Evolutionary conservation across 202 grass and related monocot genomes (phyloP), one percentile per base, ranked within the genome.

Genomic region (Brachypodium distachyon): DNA sequence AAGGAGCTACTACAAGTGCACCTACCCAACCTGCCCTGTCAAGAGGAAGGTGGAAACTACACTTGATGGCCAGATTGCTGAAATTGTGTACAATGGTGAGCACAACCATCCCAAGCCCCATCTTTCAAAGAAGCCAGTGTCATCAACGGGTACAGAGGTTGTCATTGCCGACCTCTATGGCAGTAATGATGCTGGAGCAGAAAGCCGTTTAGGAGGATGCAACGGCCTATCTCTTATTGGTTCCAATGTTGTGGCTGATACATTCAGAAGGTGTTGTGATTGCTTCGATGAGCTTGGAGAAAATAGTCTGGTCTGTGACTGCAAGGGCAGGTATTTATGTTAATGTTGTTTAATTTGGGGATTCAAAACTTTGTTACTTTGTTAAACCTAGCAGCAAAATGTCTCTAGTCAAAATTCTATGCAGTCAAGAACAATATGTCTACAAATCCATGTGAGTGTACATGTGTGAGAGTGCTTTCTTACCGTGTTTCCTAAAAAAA

Each of bases 1-100:
- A 25, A 76, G 91, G 42, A 97, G 94, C 78, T 97, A 97, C 76
- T 93, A 97, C 88, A 97, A 97, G 72, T 94, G 94, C 75, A 91
- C 91, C 37, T 68, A 97, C 51, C 94, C 94, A 56, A 88, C 78
- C 42, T 97, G 94, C 67, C 86, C 86, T 6, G 94, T 88, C 40
- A 97, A 93, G 79, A 94, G 88, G 75, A 97, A 97, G 84, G 85
- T 97, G 55, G 90, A 97, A 74, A 93, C 61, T n/a, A 84, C 93
- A 41, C 26, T 82, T 16, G 82, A 97, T 47, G 90, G 82, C 17
- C 79, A 70, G 23, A 77, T 97, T 52, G 85, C 85, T 55, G 93
- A 97, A 44, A 82, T 93, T 58, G 85, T 93, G 16, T 97, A 93
- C 67, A 88, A 78, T 11, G 76, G 87, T 3, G 93, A 90, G 47